Base-by-base conservation (phyloP, 768 basidiomycete species). In the Panus rudis region DNA sequence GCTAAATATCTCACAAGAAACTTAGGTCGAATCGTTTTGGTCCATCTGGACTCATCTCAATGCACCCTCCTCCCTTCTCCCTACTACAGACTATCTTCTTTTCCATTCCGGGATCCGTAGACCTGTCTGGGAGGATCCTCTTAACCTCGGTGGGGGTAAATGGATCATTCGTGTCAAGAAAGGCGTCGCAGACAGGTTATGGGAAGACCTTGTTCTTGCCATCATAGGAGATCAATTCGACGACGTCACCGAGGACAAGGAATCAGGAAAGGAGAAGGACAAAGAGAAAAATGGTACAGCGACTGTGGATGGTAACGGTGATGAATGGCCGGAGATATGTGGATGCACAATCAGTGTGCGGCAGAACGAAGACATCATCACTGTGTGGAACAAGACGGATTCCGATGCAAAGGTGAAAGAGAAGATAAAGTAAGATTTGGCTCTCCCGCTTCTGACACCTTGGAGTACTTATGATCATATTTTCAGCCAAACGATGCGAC, bases 81-180 rank as follows among this genome's bases (percentile, higher is more conserved):
- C 92, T 5, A 94, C 92, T 3, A 94, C 93, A 4, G 94, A 98
- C 65, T 90, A 94, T 50, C 80, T 97, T 24, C 75, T 96, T 50
- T 96, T 97, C 69, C 89, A 92, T 53, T 70, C 78, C 2, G 82
- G 81, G 30, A 72, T 98, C 45, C 81, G 84, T 19, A 75, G 90
- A 32, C 93, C 94, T 1, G 85, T 94, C 3, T 98, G 94, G 94
- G 94, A 98, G 61, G 92, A 96, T 62, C 85, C 91, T 12, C 69
- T 91, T 43, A 96, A 96, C 61, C 62, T 80, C 38, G 61, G 78
- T 13, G 93, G 93, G 21, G 93, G 92, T 3, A 94, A 93, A 63
- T 98, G 92, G 87, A 94, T 94, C 39, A 75, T 98, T 45, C 85
- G 94, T 41, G 73, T 98, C 37, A 78, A 81, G 53, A 96, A 98